Base-by-base conservation (phyloP, 2,329 filamentous ascomycete species). In the Hortaea sp. region DNA sequence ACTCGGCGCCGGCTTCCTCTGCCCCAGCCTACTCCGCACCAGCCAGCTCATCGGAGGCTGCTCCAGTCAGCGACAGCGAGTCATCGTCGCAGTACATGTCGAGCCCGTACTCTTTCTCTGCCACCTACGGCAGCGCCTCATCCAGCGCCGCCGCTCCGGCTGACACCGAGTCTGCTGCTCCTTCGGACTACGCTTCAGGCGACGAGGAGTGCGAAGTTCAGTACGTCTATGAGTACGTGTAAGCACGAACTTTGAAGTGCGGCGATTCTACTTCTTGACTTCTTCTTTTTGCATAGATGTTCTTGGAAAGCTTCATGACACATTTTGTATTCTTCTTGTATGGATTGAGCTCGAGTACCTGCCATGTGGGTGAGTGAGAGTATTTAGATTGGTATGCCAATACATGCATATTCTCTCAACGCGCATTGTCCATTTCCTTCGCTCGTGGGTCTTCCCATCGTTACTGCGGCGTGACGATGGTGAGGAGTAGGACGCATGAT, bases 141-240 rank as follows among this genome's bases (percentile, higher is more conserved):
- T 42, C 40, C 10, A 29, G 20, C 28, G 29, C 20, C 13, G 41
- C n/a, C 12, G 40, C 40, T 31, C 40, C 40, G 7, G 12, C 39
- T 9, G 44, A 28, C 27, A 37, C 44, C 9, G 29, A 13, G 9
- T 20, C 39, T 30, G 6, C 39, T 12, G 40, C 45, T 13, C 27
- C 30, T 9, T 45, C 43, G 5, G 39, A 39, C 12, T 29, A 35
- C 44, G 39, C 39, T 7, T 39, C 45, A 39, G 42, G 10, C n/a
- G 45, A 43, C 11, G 50, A 47, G 20, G 35, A 44, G 5, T 56
- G 55, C 48, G 41, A 46, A 28, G 48, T 55, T 7, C 46, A 56
- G 43, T 57, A 57, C 43, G 49, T 53, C 11, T 55, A 56, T 42
- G 53, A 52, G 42, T 50, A 57, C 42, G 42, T 45, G 37, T 39